Evolutionary conservation across 2,329 filamentous ascomycete genomes (phyloP).

Genomic region (Fusarium globosum): DNA sequence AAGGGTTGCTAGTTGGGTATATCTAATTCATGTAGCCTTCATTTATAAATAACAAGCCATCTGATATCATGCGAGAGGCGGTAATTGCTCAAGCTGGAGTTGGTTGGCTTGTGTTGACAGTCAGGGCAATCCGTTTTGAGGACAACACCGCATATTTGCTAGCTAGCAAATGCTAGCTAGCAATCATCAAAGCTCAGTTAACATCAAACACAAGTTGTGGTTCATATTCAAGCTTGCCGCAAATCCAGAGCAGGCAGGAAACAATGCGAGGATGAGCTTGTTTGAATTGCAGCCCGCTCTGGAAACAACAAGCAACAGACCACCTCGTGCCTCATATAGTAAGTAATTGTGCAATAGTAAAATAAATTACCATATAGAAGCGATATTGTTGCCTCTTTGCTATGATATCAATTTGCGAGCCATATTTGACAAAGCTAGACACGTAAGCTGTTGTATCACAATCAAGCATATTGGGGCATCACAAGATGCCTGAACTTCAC

Average conservation of each 20-base stretch:
- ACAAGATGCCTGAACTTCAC: not conserved
- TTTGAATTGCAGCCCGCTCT: not conserved
- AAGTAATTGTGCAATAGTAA: no score
- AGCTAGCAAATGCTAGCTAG: not conserved
- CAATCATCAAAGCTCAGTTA: accelerated
- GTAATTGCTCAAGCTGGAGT: not conserved
- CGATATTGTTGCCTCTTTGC: not conserved
- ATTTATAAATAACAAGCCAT: not conserved
- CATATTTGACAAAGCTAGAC: not conserved
- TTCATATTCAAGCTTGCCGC: not conserved
- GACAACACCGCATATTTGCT: no score
- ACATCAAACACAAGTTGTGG: accelerated
- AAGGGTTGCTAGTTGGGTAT: not conserved
- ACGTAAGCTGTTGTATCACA: not conserved
- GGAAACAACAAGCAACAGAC: not conserved
- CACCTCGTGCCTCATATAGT: no score
- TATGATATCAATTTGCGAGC: accelerated
- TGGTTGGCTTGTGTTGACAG: not conserved
- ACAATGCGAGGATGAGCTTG: not conserved
- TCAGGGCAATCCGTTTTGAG: no score
- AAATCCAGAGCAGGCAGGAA: not conserved
- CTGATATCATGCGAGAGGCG: not conserved
- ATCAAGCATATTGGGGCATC: not conserved
- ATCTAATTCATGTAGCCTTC: not conserved
- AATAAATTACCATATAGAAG: accelerated